Evolutionary conservation across 495 filamentous ascomycete species (phyloP).

Genomic region (Talaromyces nanjingensis): DNA sequence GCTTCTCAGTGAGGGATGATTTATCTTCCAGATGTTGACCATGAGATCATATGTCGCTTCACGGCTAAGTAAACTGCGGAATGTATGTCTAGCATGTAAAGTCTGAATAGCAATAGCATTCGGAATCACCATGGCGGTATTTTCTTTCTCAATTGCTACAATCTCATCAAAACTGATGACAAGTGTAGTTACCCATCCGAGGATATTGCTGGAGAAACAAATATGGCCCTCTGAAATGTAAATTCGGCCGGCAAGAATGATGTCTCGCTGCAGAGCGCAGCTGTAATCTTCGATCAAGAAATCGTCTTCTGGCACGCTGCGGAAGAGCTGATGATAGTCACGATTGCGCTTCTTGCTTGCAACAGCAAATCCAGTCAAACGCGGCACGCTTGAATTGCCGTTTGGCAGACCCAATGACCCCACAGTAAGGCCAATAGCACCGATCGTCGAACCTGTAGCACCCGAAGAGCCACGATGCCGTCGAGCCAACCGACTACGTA

Average conservation of each 20-base stretch:
- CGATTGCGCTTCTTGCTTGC: slow-evolving; percentile 92
- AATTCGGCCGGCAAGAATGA: slow-evolving; percentile 85
- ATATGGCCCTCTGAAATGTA: slow-evolving; percentile 97
- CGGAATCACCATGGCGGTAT: slow-evolving; percentile 89
- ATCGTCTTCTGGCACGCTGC: slow-evolving; percentile 95
- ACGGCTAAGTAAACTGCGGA: slow-evolving; percentile 88
- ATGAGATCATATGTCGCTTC: slow-evolving; percentile 97
- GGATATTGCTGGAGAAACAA: slow-evolving; percentile 98
- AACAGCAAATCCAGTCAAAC: slow-evolving; percentile 90
- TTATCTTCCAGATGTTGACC: slow-evolving; percentile 96
- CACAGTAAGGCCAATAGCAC: slow-evolving; percentile 59
- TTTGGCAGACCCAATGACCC: slow-evolving; percentile 58
- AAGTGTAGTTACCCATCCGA: slow-evolving; percentile 94
- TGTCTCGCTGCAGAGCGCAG: slow-evolving; percentile 91
- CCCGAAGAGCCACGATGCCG: slow-evolving; percentile 80
- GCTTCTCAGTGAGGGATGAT: slow-evolving; percentile 82
- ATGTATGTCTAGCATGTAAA: slow-evolving; percentile 87
- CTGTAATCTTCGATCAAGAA: slow-evolving; percentile 98
- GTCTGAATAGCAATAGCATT: slow-evolving; percentile 98
- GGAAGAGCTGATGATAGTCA: slow-evolving; percentile 90
- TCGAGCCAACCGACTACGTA: slow-evolving; percentile 70
- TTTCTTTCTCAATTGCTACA: slow-evolving; percentile 93
- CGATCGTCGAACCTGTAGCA: slow-evolving; percentile 68
- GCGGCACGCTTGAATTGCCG: slow-evolving; percentile 51
- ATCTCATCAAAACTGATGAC: slow-evolving; percentile 98